Base-by-base conservation (phyloP, 306 rosid species). In the Lathyrus oleraceus region DNA sequence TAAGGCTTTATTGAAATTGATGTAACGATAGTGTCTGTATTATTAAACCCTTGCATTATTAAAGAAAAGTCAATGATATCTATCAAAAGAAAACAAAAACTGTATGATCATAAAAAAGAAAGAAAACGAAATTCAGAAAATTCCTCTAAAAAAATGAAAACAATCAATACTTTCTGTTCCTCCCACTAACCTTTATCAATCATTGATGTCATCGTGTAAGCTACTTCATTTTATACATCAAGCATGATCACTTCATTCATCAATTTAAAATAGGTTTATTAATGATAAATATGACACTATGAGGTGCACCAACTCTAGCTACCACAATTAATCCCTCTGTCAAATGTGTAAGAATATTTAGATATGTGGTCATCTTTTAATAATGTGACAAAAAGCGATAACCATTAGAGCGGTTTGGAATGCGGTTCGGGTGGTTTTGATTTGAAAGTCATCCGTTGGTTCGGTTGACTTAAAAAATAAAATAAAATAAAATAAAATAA, bases 1-100 rank as follows among this genome's bases (percentile, higher is more conserved):
- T 16, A 61, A 54, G 57, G 59, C 79, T 79, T 79, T 69, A 32
- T 62, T 62, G 76, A 79, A 51, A 71, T 49, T 48, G 74, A 78
- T 47, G 32, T 52, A 17, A 65, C 63, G 15, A 56, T 71, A 64
- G 65, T 77, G 63, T 77, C 67, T 65, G 51, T 35, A 62, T 45
- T 77, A 65, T 70, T 36, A 70, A 53, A 25, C 60, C 68, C 16
- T 71, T 71, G 74, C 51, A 72, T 78, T 65, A 58, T 65, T 65
- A 54, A n/a, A 65, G 70, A 58, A 71, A 63, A 36, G 15, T 36
- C 19, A 65, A 13, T 47, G 27, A 40, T 14, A 38, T 71, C 38
- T 15, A 25, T 23, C 8, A 9, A 57, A 65, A 36, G 32, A 57
- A 78, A 59, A 57, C 73, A 44, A 66, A 75, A 67, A 6, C 38